Evolutionary conservation across 768 basidiomycete genomes (phyloP).

Genomic region (Tulasnella sp.): DNA sequence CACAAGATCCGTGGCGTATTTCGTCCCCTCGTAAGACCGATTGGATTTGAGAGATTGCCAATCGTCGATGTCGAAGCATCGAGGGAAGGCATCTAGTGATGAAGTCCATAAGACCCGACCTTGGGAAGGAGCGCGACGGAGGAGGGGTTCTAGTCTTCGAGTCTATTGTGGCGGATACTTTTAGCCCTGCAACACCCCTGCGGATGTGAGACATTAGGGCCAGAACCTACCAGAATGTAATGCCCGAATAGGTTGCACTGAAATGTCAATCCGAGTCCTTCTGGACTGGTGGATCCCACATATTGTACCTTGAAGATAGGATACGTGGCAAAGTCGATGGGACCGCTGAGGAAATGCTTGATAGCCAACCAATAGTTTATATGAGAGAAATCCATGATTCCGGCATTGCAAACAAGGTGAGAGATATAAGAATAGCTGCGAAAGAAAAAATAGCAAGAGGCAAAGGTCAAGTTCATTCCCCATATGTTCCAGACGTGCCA

Average conservation of each 20-base stretch:
- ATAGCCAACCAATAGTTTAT: conserved; percentile 43
- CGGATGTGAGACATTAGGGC: background rate
- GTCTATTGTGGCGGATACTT: conserved; percentile 37
- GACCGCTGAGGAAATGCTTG: conserved; percentile 38
- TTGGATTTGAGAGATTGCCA: conserved; percentile 56
- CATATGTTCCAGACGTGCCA: background rate
- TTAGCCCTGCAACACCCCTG: background rate
- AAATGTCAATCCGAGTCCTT: conserved; percentile 74
- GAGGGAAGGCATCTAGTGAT: conserved; percentile 50
- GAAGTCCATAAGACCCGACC: conserved; percentile 72
- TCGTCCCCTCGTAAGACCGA: conserved; percentile 58
- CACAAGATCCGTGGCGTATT: conserved; percentile 70
- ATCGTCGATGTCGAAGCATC: conserved; percentile 50
- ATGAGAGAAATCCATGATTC: conserved; percentile 45
- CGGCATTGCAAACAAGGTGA: conserved; percentile 73
- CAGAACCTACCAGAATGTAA: conserved; percentile 53
- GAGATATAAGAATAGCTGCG: conserved; percentile 69
- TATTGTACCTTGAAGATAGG: conserved; percentile 51
- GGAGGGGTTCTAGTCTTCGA: conserved; percentile 45
- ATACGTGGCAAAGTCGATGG: conserved; percentile 39
- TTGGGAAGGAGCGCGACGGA: conserved; percentile 30
- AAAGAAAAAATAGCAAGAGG: background rate
- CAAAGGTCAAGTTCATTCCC: background rate
- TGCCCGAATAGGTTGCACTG: conserved; percentile 79
- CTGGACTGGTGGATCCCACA: conserved; percentile 46